phyloP scores from a whole-genome alignment of 2,329 filamentous ascomycete genomes.

The Microsporum audouinii region DNA sequence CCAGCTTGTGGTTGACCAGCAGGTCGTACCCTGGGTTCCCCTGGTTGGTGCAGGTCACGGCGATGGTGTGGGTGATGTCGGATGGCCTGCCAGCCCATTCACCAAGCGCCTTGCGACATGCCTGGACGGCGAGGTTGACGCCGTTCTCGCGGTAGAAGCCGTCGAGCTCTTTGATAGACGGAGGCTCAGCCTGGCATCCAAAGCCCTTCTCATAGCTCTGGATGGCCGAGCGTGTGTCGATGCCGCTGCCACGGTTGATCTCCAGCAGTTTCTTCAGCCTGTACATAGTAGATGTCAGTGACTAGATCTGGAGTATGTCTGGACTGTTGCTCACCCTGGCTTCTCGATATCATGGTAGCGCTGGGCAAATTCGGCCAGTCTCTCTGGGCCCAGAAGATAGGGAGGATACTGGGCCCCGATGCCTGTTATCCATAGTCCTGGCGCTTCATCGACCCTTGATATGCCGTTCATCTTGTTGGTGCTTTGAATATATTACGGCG shows the following conservation, averaged over 20 bases:
- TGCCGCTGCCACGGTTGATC: neutral
- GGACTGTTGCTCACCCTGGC: neutral
- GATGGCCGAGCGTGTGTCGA: neutral
- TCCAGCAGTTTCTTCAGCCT: neutral
- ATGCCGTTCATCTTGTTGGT: no score
- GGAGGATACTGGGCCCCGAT: neutral
- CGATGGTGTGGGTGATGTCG: neutral
- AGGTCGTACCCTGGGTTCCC: constrained; percentile 3
- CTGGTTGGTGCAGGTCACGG: neutral
- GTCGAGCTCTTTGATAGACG: neutral
- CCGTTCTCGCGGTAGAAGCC: neutral
- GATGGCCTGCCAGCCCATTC: neutral
- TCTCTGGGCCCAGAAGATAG: neutral
- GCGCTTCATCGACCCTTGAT: neutral
- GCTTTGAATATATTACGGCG: no score
- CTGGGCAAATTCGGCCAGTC: neutral
- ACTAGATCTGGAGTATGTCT: neutral
- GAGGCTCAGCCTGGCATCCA: neutral
- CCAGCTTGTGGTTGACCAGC: neutral
- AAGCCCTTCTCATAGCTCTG: neutral
- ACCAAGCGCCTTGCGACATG: neutral
- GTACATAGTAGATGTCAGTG: neutral
- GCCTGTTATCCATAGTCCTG: constrained; percentile 17
- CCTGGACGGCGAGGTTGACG: neutral
- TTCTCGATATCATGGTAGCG: neutral